phyloP scores from a whole-genome alignment of 305 asterid species.

The Andrographis paniculata region DNA sequence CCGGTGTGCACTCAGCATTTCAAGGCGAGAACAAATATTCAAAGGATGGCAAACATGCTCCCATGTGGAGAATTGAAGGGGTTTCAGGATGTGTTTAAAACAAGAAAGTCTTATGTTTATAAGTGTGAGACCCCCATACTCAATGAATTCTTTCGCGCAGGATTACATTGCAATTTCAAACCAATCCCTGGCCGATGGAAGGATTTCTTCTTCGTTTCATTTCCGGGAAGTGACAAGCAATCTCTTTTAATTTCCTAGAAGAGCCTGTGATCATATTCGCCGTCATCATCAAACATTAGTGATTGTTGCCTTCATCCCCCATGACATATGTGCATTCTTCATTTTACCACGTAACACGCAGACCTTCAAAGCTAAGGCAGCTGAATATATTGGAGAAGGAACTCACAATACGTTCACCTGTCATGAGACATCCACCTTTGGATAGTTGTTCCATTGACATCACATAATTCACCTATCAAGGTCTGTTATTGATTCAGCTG shows the following conservation, averaged over 20 bases:
- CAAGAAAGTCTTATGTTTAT: constrained; percentile 29
- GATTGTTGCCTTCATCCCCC: constrained; percentile 90
- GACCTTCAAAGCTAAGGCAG: constrained; percentile 40
- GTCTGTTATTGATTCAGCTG: too few species aligned
- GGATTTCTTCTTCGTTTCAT: constrained; percentile 54
- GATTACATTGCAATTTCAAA: constrained; percentile 85
- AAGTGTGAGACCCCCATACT: constrained; percentile 56
- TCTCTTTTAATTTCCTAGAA: constrained; percentile 68
- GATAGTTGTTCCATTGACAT: too few species aligned
- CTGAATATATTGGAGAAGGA: background rate
- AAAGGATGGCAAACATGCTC: constrained; percentile 18
- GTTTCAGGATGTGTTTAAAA: constrained; percentile 33
- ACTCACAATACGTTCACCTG: background rate
- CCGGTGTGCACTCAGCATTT: constrained; percentile 1
- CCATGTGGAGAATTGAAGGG: constrained; percentile 40
- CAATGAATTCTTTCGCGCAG: constrained; percentile 98
- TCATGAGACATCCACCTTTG: too few species aligned
- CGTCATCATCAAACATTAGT: constrained; percentile 78
- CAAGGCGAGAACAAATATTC: constrained; percentile 21
- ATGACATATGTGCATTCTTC: constrained; percentile 85
- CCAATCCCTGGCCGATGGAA: constrained; percentile 84
- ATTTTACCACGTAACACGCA: constrained; percentile 72
- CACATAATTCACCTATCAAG: too few species aligned
- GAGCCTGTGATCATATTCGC: constrained; percentile 61
- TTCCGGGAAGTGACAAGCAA: constrained; percentile 80